These are phyloP conservation scores for Oryza officinalis DNA, from an alignment of 176 grass and related monocot genomes.

Conservation along the genomic window DNA sequence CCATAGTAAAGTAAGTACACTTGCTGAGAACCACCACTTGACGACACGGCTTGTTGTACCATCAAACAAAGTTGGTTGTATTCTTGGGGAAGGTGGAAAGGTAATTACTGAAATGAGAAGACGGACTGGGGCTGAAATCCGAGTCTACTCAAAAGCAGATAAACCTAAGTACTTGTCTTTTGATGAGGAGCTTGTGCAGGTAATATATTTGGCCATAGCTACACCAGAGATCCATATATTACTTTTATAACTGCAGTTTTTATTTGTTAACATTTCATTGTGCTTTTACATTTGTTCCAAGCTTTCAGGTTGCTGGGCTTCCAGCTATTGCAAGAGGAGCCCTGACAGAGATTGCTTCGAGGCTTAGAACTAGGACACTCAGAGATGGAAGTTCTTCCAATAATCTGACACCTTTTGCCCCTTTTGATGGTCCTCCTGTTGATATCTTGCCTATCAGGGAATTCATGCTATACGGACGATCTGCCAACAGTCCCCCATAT, in stretches of 20 bases:
- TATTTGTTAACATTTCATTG: slow-evolving; percentile 40
- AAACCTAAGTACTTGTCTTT: slow-evolving; percentile 84
- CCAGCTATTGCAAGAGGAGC: slow-evolving; percentile 58
- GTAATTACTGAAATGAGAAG: slow-evolving; percentile 97
- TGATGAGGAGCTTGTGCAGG: slow-evolving; percentile 94
- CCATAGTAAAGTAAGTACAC: slow-evolving; percentile 68
- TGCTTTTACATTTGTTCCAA: slow-evolving; percentile 47
- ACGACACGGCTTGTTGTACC: slow-evolving; percentile 90
- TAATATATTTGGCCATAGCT: slow-evolving; percentile 49
- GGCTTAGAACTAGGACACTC: slow-evolving; percentile 77
- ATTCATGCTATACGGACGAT: slow-evolving; percentile 34
- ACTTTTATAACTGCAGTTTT: slow-evolving; percentile 26
- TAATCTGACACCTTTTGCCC: slow-evolving; percentile 42
- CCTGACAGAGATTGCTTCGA: slow-evolving; percentile 69
- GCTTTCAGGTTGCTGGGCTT: slow-evolving; percentile 65
- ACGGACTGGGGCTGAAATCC: slow-evolving; percentile 83
- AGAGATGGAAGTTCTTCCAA: slow-evolving; percentile 44
- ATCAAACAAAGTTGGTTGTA: slow-evolving; percentile 93
- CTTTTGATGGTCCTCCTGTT: slow-evolving; percentile 52
- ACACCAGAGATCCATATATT: slow-evolving; percentile 24
- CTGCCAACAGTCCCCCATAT: slow-evolving; percentile 42
- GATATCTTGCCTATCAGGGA: slow-evolving; percentile 52
- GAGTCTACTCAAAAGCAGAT: slow-evolving; percentile 86
- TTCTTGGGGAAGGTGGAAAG: slow-evolving; percentile 87
- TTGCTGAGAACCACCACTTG: slow-evolving; percentile 62